Percentiles rank a stretch among this genome's conserved stretches.
phyloP scores from a whole-genome alignment of 352 stramenopile species.

The Pythium phragmitis region DNA sequence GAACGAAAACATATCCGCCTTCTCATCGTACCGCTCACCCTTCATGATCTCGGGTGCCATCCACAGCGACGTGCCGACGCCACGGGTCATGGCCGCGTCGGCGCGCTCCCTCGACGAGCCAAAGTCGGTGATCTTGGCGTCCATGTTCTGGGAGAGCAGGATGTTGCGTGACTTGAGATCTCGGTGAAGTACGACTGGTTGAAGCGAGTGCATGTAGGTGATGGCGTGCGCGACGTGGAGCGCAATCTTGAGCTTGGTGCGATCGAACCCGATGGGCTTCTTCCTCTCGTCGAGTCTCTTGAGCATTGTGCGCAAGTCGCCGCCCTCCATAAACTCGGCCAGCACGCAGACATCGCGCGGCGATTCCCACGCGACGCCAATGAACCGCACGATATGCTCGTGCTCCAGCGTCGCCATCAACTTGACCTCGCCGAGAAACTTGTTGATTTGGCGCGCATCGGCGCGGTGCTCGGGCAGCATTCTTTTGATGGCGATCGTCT shows the following conservation, averaged over 20 bases:
- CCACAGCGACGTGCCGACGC: constrained; percentile 14
- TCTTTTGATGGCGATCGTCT: constrained; percentile 6
- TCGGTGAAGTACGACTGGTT: constrained; percentile 33
- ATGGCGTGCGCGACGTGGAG: constrained; percentile 7
- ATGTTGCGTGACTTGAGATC: constrained; percentile 68
- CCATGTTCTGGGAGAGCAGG: constrained; percentile 14
- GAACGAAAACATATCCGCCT: constrained; percentile 9
- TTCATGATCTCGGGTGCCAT: constrained; percentile 15
- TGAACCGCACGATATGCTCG: constrained; percentile 53
- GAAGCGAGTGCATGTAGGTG: constrained; percentile 9
- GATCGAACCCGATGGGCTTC: constrained; percentile 24
- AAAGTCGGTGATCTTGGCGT: constrained; percentile 17
- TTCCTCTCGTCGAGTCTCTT: constrained; percentile 17
- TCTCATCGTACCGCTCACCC: not conserved
- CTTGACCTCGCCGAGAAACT: constrained; percentile 6
- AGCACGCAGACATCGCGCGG: constrained; percentile 22
- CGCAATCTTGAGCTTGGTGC: constrained; percentile 32
- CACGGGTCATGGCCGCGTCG: constrained; percentile 6
- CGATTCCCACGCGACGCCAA: constrained; percentile 52
- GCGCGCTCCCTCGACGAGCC: not conserved
- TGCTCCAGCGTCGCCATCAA: constrained; percentile 35
- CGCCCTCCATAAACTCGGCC: constrained; percentile 5
- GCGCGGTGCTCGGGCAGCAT: constrained; percentile 25
- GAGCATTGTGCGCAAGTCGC: constrained; percentile 3
- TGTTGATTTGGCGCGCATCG: constrained; percentile 49